Evolutionary conservation across 2,329 filamentous ascomycete genomes (phyloP).

Genomic region (Zalaria sp.): DNA sequence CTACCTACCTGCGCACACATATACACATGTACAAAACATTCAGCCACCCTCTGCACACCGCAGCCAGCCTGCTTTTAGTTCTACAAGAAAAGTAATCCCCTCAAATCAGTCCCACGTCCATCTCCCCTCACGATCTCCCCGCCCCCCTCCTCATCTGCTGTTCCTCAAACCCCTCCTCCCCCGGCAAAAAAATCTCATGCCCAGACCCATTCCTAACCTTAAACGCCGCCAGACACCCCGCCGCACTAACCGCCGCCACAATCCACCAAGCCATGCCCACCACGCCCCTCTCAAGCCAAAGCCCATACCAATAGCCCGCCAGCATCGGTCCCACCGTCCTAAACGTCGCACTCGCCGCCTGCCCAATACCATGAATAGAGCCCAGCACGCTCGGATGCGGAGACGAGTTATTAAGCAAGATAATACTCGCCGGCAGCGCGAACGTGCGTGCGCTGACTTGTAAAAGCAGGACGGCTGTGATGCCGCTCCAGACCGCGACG

Average conservation of each 20-base stretch:
- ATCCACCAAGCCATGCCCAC: conserved; percentile 46
- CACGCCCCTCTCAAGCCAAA: conserved; percentile 38
- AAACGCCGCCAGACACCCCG: conserved; percentile 45
- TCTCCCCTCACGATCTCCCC: too few species aligned
- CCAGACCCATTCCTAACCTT: conserved; percentile 51
- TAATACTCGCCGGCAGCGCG: conserved; percentile 40
- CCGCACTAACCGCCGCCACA: conserved; percentile 36
- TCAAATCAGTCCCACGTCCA: too few species aligned
- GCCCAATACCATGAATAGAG: conserved; percentile 45
- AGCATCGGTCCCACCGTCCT: conserved; percentile 43
- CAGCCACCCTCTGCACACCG: too few species aligned
- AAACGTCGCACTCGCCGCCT: conserved; percentile 39
- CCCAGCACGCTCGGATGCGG: conserved; percentile 41
- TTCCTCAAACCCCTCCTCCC: conserved; percentile 20
- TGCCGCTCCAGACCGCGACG: conserved; percentile 47
- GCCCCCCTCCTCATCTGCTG: too few species aligned
- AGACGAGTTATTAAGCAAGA: conserved; percentile 44
- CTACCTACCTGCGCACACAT: too few species aligned
- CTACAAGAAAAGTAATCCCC: too few species aligned
- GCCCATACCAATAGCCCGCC: conserved; percentile 38
- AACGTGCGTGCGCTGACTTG: conserved; percentile 66
- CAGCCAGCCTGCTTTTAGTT: too few species aligned
- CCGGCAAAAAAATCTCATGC: conserved; percentile 43
- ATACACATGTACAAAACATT: too few species aligned
- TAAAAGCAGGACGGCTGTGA: conserved; percentile 48